Evolutionary conservation across 1,139 yeast species (phyloP), one percentile per base, ranked within the genome.

Genomic region (Taphrina populina): DNA sequence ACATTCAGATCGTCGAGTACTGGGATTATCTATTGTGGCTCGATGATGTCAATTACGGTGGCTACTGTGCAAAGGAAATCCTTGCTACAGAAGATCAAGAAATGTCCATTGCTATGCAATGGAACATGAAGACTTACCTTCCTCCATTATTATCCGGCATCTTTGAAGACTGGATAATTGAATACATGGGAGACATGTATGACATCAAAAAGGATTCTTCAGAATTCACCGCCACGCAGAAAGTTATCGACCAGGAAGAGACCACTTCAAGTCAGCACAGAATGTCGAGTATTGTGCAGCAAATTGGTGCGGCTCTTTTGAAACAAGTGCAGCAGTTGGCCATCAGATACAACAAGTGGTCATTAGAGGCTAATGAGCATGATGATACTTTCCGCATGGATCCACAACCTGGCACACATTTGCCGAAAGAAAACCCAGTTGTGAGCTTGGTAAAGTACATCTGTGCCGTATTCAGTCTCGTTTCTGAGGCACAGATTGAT

Each of bases 1-100:
- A 90, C 63, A 71, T 94, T 63, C 73, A 74, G 27, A 83, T 92
- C 46, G 77, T 76, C 13, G 81, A 81, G 63, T 90, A 88, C 66
- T 92, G 98, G 98, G 96, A 92, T 68, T 67, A 85, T 15, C 73
- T 94, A 60, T 73, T 92, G 2, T 94, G 98, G 97, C 87, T 90
- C 95, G 96, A 94, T 67, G 83, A 84, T 63, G 81, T 78, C 64
- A 94, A 94, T 65, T 88, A 75, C 68, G 87, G 95, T 40, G 99
- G 98, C 3, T 75, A 88, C 58, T 41, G 49, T 34, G 30, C 41
- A n/a, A 41, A 34, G 15, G 56, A 41, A 13, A 35, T 45, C 8
- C 8, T 34, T 27, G 32, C 35, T 20, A 19, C 49, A 4, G 49
- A 40, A 2, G 49, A 35, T n/a, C 44, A 41, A 15, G 41, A 41